phyloP scores from a whole-genome alignment of 2,329 filamentous ascomycete genomes.

The Stachybotrys echinatus region DNA sequence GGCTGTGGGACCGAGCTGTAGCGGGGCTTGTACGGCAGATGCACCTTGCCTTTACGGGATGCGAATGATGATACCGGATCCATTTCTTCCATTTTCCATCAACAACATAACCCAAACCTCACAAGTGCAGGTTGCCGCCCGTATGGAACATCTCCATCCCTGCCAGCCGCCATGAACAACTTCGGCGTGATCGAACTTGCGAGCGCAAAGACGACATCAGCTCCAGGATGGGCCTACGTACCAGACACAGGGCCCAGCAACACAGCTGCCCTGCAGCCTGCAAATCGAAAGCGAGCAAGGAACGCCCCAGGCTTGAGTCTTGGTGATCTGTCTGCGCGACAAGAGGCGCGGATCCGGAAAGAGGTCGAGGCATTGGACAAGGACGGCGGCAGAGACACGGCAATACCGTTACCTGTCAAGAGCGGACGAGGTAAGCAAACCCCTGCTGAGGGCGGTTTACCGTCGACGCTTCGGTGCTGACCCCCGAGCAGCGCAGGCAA shows the following conservation, averaged over 20 bases:
- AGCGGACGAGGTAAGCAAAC: slow-evolving; percentile 32
- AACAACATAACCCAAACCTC: neutral
- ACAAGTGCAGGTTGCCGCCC: neutral
- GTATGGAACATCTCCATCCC: neutral
- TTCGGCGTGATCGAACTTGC: slow-evolving; percentile 82
- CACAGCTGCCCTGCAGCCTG: slow-evolving; percentile 44
- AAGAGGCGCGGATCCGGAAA: slow-evolving; percentile 75
- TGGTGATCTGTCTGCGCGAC: slow-evolving; percentile 71
- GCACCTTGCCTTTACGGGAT: neutral
- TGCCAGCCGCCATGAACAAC: slow-evolving; percentile 45
- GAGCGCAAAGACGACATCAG: slow-evolving; percentile 59
- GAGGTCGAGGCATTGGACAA: slow-evolving; percentile 78
- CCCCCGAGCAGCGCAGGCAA: slow-evolving; percentile 33
- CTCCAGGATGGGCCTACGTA: slow-evolving; percentile 91
- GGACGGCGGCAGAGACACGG: slow-evolving; percentile 68
- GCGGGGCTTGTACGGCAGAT: neutral
- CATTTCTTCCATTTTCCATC: neutral
- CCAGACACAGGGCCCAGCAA: slow-evolving; percentile 63
- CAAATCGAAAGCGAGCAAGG: slow-evolving; percentile 68
- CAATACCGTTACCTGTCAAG: slow-evolving; percentile 63
- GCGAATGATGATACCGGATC: neutral
- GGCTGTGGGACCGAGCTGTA: neutral
- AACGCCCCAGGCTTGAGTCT: slow-evolving; percentile 44
- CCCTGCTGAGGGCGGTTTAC: neutral
- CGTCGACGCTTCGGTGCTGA: neutral